Evolutionary conservation across 2,329 filamentous ascomycete genomes (phyloP).

Genomic region (Exophiala oligosperma): DNA sequence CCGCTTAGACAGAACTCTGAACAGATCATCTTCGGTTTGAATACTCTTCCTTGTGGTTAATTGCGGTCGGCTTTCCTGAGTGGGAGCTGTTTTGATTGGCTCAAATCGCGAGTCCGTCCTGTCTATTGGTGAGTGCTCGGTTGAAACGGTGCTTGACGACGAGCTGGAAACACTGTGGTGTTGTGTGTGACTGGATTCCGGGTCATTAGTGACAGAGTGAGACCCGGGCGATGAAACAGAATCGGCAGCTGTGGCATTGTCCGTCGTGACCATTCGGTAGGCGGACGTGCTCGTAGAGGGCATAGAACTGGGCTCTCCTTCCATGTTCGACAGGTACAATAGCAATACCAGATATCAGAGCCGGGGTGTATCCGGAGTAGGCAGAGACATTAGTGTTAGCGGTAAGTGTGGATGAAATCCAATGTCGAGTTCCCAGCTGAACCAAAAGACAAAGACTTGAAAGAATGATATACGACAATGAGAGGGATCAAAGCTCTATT

Average conservation of each 20-base stretch:
- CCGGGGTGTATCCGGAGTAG: background rate
- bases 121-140: constrained; percentile 6
- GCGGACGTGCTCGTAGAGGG: background rate
- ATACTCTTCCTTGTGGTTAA: constrained; percentile 17
- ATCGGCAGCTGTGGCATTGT: too few relatives aligned
- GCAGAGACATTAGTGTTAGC: too few relatives aligned
- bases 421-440: background rate
- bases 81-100: constrained; percentile 14
- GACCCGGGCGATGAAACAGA: too few relatives aligned
- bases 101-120: constrained; percentile 8
- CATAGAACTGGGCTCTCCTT: background rate
- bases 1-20: constrained; percentile 24
- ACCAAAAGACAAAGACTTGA: background rate
- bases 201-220: background rate
- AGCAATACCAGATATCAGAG: background rate
- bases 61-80: constrained; percentile 15
- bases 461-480: too few relatives aligned
- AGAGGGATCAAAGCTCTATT: too few relatives aligned
- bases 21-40: constrained; percentile 24
- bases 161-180: background rate
- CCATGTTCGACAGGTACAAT: background rate
- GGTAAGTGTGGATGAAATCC: too few relatives aligned
- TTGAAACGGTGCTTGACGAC: constrained; percentile 2
- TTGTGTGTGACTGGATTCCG: background rate
- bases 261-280: too few relatives aligned